Evolutionary conservation across 2,329 filamentous ascomycete species (phyloP), one percentile per base, ranked within the genome.

Genomic region (Ilyonectria sp.): DNA sequence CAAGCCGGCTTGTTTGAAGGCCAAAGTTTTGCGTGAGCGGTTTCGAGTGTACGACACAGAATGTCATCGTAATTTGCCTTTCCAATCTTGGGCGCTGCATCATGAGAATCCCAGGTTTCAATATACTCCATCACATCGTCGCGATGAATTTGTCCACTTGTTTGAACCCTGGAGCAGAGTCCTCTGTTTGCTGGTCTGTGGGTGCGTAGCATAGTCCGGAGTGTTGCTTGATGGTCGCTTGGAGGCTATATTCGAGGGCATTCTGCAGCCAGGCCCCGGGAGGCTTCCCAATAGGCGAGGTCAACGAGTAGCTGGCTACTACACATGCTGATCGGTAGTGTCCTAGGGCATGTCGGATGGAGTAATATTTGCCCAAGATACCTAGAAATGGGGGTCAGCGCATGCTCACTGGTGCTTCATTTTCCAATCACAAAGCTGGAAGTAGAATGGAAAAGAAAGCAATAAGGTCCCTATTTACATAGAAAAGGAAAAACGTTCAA

Each of bases 311-410:
- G 0, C 50, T 26, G 19, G 60, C 63, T 2, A 49, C 44, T 1
- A 71, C 67, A 7, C 58, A 62, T 15, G 33, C 69, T 49, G 69
- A 72, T 3, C 56, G 62, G 19, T 72, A 72, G 1, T 65, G 67
- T 0, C 60, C 60, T 2, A 69, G 6, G 0, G 43, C 10, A 50
- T 71, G 63, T 7, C 60, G 44, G 17, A 56, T 40, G 10, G 69
- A 58, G 23, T 71, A 72, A 4, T 58, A 60, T 8, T 13, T 46
- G 1, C 70, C 70, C 15, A 59, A 6, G 7, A 69, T 10, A 6
- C 60, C 70, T 62, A 19, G 6, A 35, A 15, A 15, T 15, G 15
- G 2, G 9, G 19, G 35, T 50, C 8, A 50, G 56, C 19, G 13
- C 31, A 33, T 33, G 31, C 8, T 33, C 8, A 33, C 31, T 9